These are phyloP conservation scores for Priceomyces castillae DNA, from an alignment of 805 yeast genomes.

Conservation along the genomic window DNA sequence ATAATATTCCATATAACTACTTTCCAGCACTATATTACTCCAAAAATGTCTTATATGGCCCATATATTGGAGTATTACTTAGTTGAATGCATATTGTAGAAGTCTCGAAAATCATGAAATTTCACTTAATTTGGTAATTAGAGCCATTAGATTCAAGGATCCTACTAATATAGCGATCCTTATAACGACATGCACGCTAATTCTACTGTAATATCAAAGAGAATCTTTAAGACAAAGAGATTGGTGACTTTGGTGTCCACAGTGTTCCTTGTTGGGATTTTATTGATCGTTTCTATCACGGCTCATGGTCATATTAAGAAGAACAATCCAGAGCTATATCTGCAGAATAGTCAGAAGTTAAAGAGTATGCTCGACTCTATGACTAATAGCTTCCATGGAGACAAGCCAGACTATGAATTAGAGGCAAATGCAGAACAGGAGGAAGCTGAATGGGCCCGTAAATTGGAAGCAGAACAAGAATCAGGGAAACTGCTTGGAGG, in stretches of 20 bases:
- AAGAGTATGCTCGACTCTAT: neutral
- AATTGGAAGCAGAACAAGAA: neutral
- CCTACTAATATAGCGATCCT: too few species aligned
- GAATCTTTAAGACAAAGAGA: conserved; percentile 34
- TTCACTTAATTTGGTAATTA: too few species aligned
- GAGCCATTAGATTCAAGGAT: too few species aligned
- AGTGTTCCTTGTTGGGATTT: conserved; percentile 19
- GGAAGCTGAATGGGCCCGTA: conserved; percentile 2
- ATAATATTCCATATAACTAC: too few species aligned
- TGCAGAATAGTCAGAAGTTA: conserved; percentile 11
- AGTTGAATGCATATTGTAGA: too few species aligned
- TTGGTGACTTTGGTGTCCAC: conserved; percentile 22
- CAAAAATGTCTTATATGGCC: too few species aligned
- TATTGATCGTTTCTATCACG: conserved; percentile 26
- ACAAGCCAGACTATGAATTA: conserved; percentile 4
- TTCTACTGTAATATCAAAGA: conserved; percentile 25
- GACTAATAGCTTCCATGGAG: conserved; percentile 1
- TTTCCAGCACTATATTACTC: too few species aligned
- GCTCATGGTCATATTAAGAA: conserved; percentile 24
- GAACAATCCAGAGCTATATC: conserved; percentile 10
- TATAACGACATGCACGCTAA: conserved; percentile 19
- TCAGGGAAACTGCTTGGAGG: neutral
- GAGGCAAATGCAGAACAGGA: conserved; percentile 8
- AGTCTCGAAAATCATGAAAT: too few species aligned
- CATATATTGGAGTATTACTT: too few species aligned